A percentile compares a stretch with the other conserved stretches of the same genome.
Evolutionary conservation across 2,329 filamentous ascomycete genomes (phyloP).

Genomic region (Raffaelea albimanens): DNA sequence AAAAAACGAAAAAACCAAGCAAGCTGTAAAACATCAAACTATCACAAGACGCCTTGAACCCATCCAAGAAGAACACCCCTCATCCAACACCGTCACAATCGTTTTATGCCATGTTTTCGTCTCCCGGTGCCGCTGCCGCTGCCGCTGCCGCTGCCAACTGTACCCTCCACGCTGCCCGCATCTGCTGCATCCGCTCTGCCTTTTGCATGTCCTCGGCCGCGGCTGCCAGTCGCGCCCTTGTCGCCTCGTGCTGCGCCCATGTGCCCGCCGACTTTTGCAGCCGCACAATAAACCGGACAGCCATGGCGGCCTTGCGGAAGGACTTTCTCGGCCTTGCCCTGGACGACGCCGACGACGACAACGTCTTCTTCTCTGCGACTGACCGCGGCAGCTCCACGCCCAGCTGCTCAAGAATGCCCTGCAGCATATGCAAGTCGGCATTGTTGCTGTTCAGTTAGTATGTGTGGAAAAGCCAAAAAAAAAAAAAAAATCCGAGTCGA

Average conservation of each 20-base stretch:
- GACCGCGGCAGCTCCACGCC: conserved; percentile 19
- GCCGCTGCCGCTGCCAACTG: conserved; percentile 11
- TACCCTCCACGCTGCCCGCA: conserved; percentile 26
- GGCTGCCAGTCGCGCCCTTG: conserved; percentile 36
- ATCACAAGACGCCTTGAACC: too few species aligned
- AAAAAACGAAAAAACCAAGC: too few species aligned
- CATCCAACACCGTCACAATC: too few species aligned
- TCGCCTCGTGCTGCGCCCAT: conserved; percentile 43
- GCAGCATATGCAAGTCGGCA: conserved; percentile 76
- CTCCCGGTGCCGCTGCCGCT: too few species aligned
- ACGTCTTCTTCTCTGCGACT: not conserved
- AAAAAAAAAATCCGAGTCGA: not conserved
- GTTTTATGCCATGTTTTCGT: too few species aligned
- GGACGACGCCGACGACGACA: conserved; percentile 14
- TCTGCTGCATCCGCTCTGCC: conserved; percentile 30
- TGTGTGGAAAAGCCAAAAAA: not conserved
- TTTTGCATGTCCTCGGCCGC: conserved; percentile 38
- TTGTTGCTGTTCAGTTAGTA: conserved; percentile 59
- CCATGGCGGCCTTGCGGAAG: conserved; percentile 19
- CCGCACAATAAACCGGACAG: conserved; percentile 43
- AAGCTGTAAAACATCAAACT: too few species aligned
- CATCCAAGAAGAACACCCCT: too few species aligned
- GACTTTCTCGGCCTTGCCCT: conserved; percentile 23
- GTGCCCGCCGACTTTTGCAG: conserved; percentile 35
- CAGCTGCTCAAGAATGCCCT: conserved; percentile 63